Percentiles rank a stretch among this genome's conserved stretches.
Evolutionary conservation across 2,329 filamentous ascomycete species (phyloP).

Genomic region (Aureobasidium subglaciale): DNA sequence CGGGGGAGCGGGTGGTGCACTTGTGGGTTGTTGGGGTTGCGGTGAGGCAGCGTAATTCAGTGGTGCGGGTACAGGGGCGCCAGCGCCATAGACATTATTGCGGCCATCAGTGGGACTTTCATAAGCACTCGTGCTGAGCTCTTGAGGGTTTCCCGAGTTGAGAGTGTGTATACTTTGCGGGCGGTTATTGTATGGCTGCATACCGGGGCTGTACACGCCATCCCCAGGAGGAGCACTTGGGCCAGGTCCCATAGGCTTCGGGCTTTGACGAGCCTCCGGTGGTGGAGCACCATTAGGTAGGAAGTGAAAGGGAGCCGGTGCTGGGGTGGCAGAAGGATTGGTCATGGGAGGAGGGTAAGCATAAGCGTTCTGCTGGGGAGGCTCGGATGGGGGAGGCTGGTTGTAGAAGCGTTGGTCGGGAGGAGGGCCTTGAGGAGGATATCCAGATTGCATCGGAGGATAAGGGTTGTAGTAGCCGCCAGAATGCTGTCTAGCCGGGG

Average conservation of each 20-base stretch:
- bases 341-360: constrained; percentile 14
- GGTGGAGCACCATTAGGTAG: constrained; percentile 28
- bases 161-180: constrained; percentile 33
- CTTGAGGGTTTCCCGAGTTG: constrained; percentile 37
- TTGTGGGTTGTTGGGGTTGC: constrained; percentile 10
- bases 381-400: constrained; percentile 12
- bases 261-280: constrained; percentile 17
- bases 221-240: constrained; percentile 20
- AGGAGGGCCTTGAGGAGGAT: constrained; percentile 26
- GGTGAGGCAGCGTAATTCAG: constrained; percentile 3
- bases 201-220: constrained; percentile 21
- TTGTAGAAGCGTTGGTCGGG: constrained; percentile 18
- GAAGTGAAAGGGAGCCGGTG: constrained; percentile 29
- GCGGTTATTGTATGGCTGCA: constrained; percentile 27
- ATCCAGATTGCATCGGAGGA: constrained; percentile 28
- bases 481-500: constrained; percentile 12
- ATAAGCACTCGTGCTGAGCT: constrained; percentile 40
- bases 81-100: constrained; percentile 26
- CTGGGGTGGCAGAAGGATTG: constrained; percentile 17
- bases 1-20: constrained; percentile 16
- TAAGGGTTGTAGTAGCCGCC: constrained; percentile 44
- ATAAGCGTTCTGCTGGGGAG: constrained; percentile 19
- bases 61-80: constrained; percentile 10
- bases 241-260: constrained; percentile 18
- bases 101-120: constrained; percentile 42